A percentile compares a stretch with the other conserved stretches of the same genome.
Evolutionary conservation across 2,329 filamentous ascomycete species (phyloP).

Genomic region (Ploettnerulaceae sp.): DNA sequence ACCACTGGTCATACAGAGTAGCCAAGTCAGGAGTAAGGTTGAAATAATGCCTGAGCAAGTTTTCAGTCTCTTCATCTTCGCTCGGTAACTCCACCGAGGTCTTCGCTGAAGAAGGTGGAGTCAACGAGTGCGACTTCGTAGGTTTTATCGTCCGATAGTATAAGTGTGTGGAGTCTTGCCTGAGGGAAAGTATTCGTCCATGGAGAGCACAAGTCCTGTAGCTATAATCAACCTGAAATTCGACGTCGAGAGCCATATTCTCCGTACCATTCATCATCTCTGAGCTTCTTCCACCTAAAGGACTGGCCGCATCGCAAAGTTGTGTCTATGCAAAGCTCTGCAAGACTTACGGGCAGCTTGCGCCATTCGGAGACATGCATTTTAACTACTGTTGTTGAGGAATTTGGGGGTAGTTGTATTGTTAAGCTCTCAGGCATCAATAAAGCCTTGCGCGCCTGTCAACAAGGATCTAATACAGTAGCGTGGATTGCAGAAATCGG

Average conservation of each 20-base stretch:
- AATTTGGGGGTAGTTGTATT: too few relatives aligned
- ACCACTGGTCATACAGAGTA: constrained; percentile 82
- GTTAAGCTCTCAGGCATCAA: too few relatives aligned
- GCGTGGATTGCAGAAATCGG: not conserved
- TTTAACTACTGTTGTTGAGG: constrained; percentile 25
- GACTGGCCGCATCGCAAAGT: constrained; percentile 93
- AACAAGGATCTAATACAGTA: constrained; percentile 5
- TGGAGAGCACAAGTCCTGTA: constrained; percentile 76
- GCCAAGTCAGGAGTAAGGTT: constrained; percentile 75
- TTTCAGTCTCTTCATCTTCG: constrained; percentile 64
- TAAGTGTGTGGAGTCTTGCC: constrained; percentile 72
- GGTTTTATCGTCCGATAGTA: constrained; percentile 74
- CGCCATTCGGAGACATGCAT: constrained; percentile 69
- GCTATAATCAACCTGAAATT: constrained; percentile 21
- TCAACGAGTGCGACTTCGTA: constrained; percentile 32
- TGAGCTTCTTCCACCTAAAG: constrained; percentile 87
- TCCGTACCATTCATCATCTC: constrained; percentile 75
- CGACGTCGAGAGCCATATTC: constrained; percentile 8
- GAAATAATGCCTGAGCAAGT: constrained; percentile 77
- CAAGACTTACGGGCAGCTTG: constrained; percentile 74
- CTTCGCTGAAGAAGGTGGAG: constrained; percentile 36
- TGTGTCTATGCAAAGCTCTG: constrained; percentile 90
- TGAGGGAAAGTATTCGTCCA: constrained; percentile 78
- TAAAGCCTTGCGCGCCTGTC: not conserved
- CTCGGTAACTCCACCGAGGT: constrained; percentile 36